Percentiles rank a stretch among this genome's conserved stretches.
Evolutionary conservation across 2,329 filamentous ascomycete genomes (phyloP).

Genomic region (Trichophyton schoenleinii): DNA sequence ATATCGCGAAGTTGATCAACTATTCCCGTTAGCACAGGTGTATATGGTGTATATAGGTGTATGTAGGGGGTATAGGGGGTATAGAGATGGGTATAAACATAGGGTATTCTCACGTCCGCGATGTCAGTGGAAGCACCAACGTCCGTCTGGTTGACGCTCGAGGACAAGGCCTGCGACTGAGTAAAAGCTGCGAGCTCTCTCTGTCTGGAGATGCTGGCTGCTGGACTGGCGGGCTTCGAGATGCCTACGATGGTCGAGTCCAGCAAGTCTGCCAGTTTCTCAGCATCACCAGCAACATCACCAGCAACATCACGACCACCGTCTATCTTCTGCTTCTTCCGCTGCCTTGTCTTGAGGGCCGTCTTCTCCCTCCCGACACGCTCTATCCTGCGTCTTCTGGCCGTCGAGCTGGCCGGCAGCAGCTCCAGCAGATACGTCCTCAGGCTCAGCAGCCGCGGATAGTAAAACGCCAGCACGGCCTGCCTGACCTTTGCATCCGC

Average conservation of each 20-base stretch:
- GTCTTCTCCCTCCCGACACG: background rate
- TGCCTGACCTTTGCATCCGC: conserved; percentile 27
- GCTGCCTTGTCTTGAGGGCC: background rate
- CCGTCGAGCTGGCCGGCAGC: conserved; percentile 54
- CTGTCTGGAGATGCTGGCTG: conserved; percentile 31
- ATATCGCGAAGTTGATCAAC: conserved; percentile 54
- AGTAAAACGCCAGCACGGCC: conserved; percentile 57
- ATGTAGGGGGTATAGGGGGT: too few relatives aligned
- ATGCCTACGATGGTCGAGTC: conserved; percentile 58
- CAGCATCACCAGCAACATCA: background rate
- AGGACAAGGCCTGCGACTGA: conserved; percentile 41
- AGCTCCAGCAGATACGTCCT: conserved; percentile 56
- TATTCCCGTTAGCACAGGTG: too few relatives aligned
- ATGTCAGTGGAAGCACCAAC: conserved; percentile 42
- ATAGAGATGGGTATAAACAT: background rate
- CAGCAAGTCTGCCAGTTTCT: conserved; percentile 44
- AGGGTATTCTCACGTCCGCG: conserved; percentile 43
- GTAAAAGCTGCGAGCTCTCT: conserved; percentile 50
- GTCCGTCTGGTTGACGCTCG: conserved; percentile 22
- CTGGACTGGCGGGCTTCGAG: conserved; percentile 20
- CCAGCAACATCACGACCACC: background rate
- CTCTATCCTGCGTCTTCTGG: conserved; percentile 34
- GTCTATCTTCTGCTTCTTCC: background rate
- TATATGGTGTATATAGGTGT: too few relatives aligned
- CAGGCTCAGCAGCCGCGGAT: conserved; percentile 52